phyloP scores from a whole-genome alignment of 106 monocot genomes.

The Apostasia shenzhenica region DNA sequence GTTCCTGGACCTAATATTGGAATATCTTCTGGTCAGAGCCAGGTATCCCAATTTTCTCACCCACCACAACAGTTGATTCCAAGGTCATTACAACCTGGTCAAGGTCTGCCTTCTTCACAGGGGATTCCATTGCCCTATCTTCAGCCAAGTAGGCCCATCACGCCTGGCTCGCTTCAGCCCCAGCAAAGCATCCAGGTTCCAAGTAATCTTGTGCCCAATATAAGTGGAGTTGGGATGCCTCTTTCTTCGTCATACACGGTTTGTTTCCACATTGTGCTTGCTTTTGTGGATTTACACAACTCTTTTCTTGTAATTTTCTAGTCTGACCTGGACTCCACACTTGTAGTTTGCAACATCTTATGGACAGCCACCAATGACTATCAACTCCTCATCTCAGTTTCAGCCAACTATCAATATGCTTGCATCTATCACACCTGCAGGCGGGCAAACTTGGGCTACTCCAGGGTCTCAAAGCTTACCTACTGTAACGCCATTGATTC shows the following conservation, averaged over 20 bases:
- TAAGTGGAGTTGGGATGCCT: slow-evolving; percentile 41
- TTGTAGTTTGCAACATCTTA: slow-evolving; percentile 70
- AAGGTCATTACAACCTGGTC: slow-evolving; percentile 30
- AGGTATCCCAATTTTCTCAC: slow-evolving; percentile 37
- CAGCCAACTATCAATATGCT: slow-evolving; percentile 36
- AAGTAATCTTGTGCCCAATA: slow-evolving; percentile 28
- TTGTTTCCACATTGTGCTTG: slow-evolving; percentile 7
- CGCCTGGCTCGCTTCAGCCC: slow-evolving; percentile 35
- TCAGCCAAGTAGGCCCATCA: slow-evolving; percentile 35
- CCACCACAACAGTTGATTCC: slow-evolving; percentile 36
- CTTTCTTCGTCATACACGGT: slow-evolving; percentile 79
- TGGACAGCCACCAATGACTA: slow-evolving; percentile 38
- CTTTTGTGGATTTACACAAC: not conserved
- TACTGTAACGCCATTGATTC: slow-evolving; percentile 29
- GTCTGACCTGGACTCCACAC: not conserved
- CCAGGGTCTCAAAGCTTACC: slow-evolving; percentile 35
- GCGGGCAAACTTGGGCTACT: slow-evolving; percentile 55
- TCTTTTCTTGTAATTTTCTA: not conserved
- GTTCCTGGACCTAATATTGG: slow-evolving; percentile 34
- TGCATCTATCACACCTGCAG: slow-evolving; percentile 24
- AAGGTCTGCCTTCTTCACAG: slow-evolving; percentile 43
- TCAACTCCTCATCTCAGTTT: slow-evolving; percentile 38
- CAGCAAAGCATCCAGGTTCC: slow-evolving; percentile 34
- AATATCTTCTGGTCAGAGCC: slow-evolving; percentile 38
- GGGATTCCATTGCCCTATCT: slow-evolving; percentile 46